phyloP scores from a whole-genome alignment of 495 filamentous ascomycete genomes.

The Neurospora sp. region DNA sequence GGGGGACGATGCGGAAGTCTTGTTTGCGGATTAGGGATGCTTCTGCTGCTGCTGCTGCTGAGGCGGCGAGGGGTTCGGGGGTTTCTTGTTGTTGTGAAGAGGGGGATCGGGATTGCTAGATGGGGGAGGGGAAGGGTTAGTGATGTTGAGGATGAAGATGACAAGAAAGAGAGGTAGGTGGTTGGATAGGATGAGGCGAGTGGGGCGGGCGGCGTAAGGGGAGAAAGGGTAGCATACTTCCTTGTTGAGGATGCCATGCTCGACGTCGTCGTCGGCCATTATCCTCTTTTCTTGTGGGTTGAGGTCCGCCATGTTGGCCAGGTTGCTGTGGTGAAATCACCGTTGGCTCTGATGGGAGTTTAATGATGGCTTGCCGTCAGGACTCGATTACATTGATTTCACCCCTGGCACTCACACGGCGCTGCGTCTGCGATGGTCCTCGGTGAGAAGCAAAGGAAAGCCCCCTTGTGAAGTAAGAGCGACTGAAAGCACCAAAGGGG shows the following conservation, averaged over 20 bases:
- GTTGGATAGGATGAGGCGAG: not conserved
- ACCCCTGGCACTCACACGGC: not conserved
- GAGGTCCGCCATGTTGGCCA: not conserved
- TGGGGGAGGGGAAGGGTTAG: not conserved
- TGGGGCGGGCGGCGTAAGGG: not conserved
- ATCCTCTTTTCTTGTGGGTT: not conserved
- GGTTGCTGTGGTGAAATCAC: too few species aligned
- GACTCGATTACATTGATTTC: not conserved
- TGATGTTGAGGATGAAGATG: not conserved
- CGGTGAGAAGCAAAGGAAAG: not conserved
- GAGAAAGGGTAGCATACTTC: not conserved
- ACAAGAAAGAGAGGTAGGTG: too few species aligned
- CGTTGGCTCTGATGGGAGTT: too few species aligned
- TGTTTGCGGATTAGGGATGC: slow-evolving; percentile 45
- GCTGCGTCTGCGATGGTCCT: not conserved
- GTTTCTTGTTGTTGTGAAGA: not conserved
- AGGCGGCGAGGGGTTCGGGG: slow-evolving; percentile 6
- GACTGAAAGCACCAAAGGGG: not conserved
- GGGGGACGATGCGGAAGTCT: slow-evolving; percentile 49
- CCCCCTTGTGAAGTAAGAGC: not conserved
- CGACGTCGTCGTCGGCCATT: not conserved
- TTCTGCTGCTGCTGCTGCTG: slow-evolving; percentile 7
- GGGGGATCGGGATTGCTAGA: not conserved
- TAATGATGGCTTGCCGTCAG: too few species aligned
- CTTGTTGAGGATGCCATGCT: not conserved